Base-by-base conservation (phyloP, 2,329 filamentous ascomycete species). In the Fusarium sp. region DNA sequence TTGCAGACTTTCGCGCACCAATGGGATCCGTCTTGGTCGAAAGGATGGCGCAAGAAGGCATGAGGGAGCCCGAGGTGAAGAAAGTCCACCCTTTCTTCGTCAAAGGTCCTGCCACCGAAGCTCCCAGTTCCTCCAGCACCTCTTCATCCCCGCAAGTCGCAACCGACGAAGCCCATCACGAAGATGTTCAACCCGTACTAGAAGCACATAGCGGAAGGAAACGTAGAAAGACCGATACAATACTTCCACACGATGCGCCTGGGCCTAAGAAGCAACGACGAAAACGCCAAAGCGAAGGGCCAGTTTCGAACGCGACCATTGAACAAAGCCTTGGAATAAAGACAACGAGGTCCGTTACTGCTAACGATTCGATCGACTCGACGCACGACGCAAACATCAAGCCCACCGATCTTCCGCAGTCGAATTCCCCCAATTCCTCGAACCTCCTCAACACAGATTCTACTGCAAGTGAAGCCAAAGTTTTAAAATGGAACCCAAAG, bases 31-130 rank as follows among this genome's bases (percentile, higher is more conserved):
- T 80, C 41, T 69, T 80, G 58, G 74, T 81, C 54, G 76, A 78
- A 70, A 79, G 74, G 47, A 87, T 86, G 85, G 76, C 77, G 66
- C 79, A 79, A 54, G 77, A 79, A 72, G 77, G 74, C 56, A 66
- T 76, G 51, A 74, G 71, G 61, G 79, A 79, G 54, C 72, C 75
- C 11, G 63, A 72, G 37, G 69, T 73, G 23, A 83, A 81, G 71
- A 86, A 84, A 66, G 72, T 88, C 36, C 86, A 88, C 67, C 86
- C 86, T 18, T 87, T 88, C 76, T 88, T 88, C 71, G 72, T 77
- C 37, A 78, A 76, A 56, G 57, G 45, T 9, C 58, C 74, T 43
- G 23, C 57, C 20, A 52, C 58, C 27, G 60, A 68, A 13, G 33
- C 48, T 33, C 27, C 58, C 31, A 20, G 43, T n/a, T 29, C 50